These are phyloP conservation scores for Neospora caninum DNA, from an alignment of 169 alveolate species.

Conservation along the genomic window DNA sequence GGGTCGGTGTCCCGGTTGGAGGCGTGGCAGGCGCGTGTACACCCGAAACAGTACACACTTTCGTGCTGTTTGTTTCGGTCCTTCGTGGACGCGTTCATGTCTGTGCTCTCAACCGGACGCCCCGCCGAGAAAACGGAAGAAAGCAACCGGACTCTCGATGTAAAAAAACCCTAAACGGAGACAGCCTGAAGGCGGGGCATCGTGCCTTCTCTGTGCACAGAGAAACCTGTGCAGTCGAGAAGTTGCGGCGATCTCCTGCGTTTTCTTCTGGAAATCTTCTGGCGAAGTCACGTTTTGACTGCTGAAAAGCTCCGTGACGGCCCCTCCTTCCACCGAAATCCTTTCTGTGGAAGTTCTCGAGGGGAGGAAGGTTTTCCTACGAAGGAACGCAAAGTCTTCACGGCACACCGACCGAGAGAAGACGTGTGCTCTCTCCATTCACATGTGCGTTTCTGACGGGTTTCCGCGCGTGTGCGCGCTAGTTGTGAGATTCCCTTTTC, in stretches of 20 bases:
- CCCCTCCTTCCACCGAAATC: not conserved
- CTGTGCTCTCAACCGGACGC: too few relatives aligned
- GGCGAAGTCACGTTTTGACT: not conserved
- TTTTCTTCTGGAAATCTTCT: not conserved
- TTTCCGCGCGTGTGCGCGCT: not conserved
- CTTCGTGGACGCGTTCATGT: too few relatives aligned
- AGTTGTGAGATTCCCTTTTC: not conserved
- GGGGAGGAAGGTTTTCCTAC: not conserved
- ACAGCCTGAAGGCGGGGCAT: not conserved
- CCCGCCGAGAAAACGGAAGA: not conserved
- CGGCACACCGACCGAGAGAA: not conserved
- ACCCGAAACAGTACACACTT: too few relatives aligned
- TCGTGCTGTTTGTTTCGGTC: too few relatives aligned
- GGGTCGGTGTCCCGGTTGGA: not conserved
- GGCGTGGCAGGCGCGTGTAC: too few relatives aligned
- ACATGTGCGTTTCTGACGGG: not conserved
- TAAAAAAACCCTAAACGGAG: not conserved
- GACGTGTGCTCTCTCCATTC: not conserved
- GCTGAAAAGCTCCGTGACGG: constrained; percentile 3
- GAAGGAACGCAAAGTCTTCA: not conserved
- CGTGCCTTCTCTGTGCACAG: not conserved
- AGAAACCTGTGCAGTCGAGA: not conserved
- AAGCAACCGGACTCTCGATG: not conserved
- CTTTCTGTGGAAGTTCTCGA: not conserved
- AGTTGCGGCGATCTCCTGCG: not conserved